These are phyloP conservation scores for Xylaria flabelliformis DNA, from an alignment of 495 filamentous ascomycete species.

Conservation along the genomic window DNA sequence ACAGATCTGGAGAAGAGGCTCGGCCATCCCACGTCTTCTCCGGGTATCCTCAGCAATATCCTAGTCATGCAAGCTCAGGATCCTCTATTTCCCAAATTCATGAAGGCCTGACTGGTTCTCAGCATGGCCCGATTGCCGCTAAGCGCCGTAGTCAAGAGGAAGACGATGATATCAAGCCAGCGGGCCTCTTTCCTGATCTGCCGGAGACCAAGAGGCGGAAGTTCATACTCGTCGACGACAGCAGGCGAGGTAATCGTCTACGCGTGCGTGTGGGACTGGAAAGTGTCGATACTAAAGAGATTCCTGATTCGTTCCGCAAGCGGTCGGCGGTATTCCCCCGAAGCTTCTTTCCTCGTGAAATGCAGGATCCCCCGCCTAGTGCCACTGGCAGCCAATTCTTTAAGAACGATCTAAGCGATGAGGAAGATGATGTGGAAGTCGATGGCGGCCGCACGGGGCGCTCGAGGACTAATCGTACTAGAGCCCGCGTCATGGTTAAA, in stretches of 20 bases:
- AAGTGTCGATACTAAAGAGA: slow-evolving; percentile 86
- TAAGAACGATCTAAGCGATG: slow-evolving; percentile 59
- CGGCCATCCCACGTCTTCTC: slow-evolving; percentile 81
- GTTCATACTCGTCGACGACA: slow-evolving; percentile 94
- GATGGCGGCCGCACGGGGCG: slow-evolving; percentile 53
- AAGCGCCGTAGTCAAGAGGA: slow-evolving; percentile 41
- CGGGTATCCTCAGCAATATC: slow-evolving; percentile 70
- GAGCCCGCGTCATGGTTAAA: slow-evolving; percentile 61
- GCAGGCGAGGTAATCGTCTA: slow-evolving; percentile 74
- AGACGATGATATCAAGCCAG: slow-evolving; percentile 52
- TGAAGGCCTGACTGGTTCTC: slow-evolving; percentile 63
- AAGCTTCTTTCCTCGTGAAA: slow-evolving; percentile 85
- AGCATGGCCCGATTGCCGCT: slow-evolving; percentile 48
- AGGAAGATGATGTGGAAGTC: slow-evolving; percentile 49
- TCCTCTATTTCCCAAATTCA: slow-evolving; percentile 77
- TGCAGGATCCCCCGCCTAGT: slow-evolving; percentile 77
- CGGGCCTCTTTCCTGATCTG: slow-evolving; percentile 80
- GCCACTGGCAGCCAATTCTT: slow-evolving; percentile 71
- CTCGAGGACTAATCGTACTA: slow-evolving; percentile 44
- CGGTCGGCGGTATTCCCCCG: slow-evolving; percentile 87
- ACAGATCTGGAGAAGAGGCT: slow-evolving; percentile 58
- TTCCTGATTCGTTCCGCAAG: slow-evolving; percentile 91
- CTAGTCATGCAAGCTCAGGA: slow-evolving; percentile 53
- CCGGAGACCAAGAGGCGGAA: slow-evolving; percentile 90
- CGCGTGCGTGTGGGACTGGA: slow-evolving; percentile 89